These are phyloP conservation scores for Globisporangium splendens DNA, from an alignment of 352 stramenopile genomes.

Conservation along the genomic window DNA sequence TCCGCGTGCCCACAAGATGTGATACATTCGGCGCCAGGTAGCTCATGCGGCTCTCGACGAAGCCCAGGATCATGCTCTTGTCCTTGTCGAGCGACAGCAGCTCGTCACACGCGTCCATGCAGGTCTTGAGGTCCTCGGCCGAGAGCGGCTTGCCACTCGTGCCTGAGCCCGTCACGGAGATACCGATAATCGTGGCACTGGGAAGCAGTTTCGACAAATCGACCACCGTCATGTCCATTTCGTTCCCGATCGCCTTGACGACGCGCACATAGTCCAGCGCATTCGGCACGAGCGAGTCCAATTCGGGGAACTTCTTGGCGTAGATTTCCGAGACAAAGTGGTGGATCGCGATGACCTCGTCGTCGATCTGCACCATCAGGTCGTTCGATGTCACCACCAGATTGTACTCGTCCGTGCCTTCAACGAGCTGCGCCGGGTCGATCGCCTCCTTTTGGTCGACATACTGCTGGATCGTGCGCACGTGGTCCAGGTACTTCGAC, in stretches of 20 bases:
- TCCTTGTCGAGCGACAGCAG: constrained; percentile 84
- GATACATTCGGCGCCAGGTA: constrained; percentile 92
- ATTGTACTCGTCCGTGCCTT: constrained; percentile 75
- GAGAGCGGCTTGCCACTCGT: constrained; percentile 85
- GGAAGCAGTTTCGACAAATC: constrained; percentile 90
- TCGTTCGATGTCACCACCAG: constrained; percentile 91
- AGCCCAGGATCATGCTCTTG: constrained; percentile 87
- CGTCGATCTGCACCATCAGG: constrained; percentile 91
- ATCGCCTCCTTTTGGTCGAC: constrained; percentile 30
- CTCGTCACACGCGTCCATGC: constrained; percentile 81
- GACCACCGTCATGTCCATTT: constrained; percentile 92
- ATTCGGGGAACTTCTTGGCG: constrained; percentile 91
- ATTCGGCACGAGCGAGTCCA: constrained; percentile 92
- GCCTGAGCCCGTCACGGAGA: constrained; percentile 91
- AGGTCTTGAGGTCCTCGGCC: constrained; percentile 60
- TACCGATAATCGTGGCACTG: constrained; percentile 92
- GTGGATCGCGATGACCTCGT: constrained; percentile 90
- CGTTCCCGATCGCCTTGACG: constrained; percentile 90
- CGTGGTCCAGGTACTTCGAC: constrained; percentile 62
- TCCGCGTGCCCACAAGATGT: constrained; percentile 92
- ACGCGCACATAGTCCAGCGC: constrained; percentile 91
- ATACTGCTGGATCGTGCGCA: constrained; percentile 63
- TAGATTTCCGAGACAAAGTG: constrained; percentile 91
- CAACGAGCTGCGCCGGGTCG: constrained; percentile 34
- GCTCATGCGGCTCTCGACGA: constrained; percentile 92